A percentile compares a stretch with the other conserved stretches of the same genome.
These are phyloP conservation scores for Huntiella moniliformis DNA, from an alignment of 2,329 filamentous ascomycete species.

Conservation along the genomic window DNA sequence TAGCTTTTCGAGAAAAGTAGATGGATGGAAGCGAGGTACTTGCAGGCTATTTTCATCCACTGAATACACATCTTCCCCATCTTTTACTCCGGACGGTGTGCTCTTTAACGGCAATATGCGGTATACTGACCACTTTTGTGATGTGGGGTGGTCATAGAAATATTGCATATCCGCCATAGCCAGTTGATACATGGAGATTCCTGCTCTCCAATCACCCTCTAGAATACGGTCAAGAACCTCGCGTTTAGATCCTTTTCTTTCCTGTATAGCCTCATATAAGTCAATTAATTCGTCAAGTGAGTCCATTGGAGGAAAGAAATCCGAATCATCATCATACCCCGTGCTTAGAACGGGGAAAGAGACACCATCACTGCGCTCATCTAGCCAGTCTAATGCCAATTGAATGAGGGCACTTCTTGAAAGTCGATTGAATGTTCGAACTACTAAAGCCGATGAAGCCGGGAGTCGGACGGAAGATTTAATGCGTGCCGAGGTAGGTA, in stretches of 20 bases:
- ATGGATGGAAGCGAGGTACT: conserved; percentile 58
- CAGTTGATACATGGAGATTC: conserved; percentile 45
- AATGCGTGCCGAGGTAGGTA: conserved; percentile 54
- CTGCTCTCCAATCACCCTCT: conserved; percentile 50
- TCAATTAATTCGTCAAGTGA: conserved; percentile 49
- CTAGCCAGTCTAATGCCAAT: conserved; percentile 61
- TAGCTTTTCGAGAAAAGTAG: conserved; percentile 60
- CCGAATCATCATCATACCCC: conserved; percentile 33
- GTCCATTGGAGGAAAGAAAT: conserved; percentile 48
- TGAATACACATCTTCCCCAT: conserved; percentile 15
- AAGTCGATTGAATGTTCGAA: conserved; percentile 49
- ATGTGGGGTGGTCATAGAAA: conserved; percentile 44
- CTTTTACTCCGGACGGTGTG: conserved; percentile 14
- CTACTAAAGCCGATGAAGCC: conserved; percentile 41
- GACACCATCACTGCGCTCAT: conserved; percentile 44
- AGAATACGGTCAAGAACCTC: conserved; percentile 45
- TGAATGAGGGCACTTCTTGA: conserved; percentile 54
- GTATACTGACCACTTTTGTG: conserved; percentile 45
- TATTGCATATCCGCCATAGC: conserved; percentile 51
- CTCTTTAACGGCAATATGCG: conserved; percentile 34
- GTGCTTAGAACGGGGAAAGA: conserved; percentile 24
- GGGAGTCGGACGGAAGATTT: conserved; percentile 52
- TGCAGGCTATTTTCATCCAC: conserved; percentile 28
- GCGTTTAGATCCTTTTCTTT: conserved; percentile 39
- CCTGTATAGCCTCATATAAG: conserved; percentile 41